These are phyloP conservation scores for Sungouiozyma intestinalis DNA, from an alignment of 805 yeast species.

Conservation along the genomic window DNA sequence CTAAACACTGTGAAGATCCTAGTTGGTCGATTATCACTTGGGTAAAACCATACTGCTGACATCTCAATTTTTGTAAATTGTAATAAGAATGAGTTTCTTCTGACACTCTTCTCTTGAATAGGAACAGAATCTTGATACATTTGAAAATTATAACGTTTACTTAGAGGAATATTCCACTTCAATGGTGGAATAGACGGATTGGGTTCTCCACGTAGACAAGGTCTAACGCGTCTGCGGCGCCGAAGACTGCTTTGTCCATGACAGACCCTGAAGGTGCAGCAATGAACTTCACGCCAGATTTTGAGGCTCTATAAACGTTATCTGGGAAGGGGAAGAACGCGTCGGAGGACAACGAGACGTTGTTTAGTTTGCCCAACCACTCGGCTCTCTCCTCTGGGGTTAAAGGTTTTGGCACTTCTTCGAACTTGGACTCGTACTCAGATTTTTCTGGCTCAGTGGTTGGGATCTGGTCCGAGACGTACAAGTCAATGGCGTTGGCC, in stretches of 20 bases:
- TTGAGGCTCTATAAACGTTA: slow-evolving; percentile 93
- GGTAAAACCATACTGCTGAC: slow-evolving; percentile 99
- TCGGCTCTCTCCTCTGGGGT: slow-evolving; percentile 74
- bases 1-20: slow-evolving; percentile 96
- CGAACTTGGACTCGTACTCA: slow-evolving; percentile 87
- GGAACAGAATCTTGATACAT: neutral
- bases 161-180: slow-evolving; percentile 12
- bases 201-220: slow-evolving; percentile 94
- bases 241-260: slow-evolving; percentile 92
- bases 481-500: slow-evolving; percentile 94
- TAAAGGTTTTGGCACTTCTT: slow-evolving; percentile 70
- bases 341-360: slow-evolving; percentile 90
- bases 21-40: slow-evolving; percentile 89
- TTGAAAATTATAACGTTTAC: neutral
- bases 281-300: slow-evolving; percentile 90
- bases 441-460: slow-evolving; percentile 82
- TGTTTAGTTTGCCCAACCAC: slow-evolving; percentile 70
- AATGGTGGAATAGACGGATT: slow-evolving; percentile 97
- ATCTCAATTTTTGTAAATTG: slow-evolving; percentile 28
- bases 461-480: slow-evolving; percentile 86
- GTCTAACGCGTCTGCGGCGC: slow-evolving; percentile 86
- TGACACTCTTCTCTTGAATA: neutral
- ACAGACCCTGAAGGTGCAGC: slow-evolving; percentile 98
- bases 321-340: slow-evolving; percentile 99
- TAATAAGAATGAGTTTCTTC: neutral